Evolutionary conservation across 1,139 yeast genomes (phyloP).

Genomic region (Zygosaccharomyces sapae): DNA sequence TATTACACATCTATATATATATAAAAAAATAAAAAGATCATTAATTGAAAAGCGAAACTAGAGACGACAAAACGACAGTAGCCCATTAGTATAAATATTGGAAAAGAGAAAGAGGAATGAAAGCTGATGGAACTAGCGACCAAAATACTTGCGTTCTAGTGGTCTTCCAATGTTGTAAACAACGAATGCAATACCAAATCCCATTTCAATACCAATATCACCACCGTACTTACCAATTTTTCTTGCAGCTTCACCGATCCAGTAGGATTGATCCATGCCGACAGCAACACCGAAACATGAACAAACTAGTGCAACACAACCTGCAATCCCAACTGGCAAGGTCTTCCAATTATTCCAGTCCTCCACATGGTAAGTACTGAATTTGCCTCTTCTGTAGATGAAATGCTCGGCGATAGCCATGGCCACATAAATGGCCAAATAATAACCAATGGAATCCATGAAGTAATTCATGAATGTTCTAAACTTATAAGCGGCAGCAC

Average conservation of each 20-base stretch:
- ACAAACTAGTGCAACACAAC: slow-evolving; percentile 67
- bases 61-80: neutral
- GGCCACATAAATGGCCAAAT: slow-evolving; percentile 78
- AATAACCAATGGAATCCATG: slow-evolving; percentile 86
- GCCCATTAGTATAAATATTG: neutral
- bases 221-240: slow-evolving; percentile 67
- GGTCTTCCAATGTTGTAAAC: slow-evolving; percentile 60
- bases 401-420: slow-evolving; percentile 73
- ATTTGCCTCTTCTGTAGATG: slow-evolving; percentile 57
- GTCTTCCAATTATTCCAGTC: slow-evolving; percentile 52
- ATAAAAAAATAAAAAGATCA: slow-evolving; percentile 4
- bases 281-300: slow-evolving; percentile 81
- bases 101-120: no score
- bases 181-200: slow-evolving; percentile 61
- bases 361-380: slow-evolving; percentile 56
- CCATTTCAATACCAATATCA: slow-evolving; percentile 83
- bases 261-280: slow-evolving; percentile 87
- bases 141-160: slow-evolving; percentile 62
- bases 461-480: slow-evolving; percentile 69
- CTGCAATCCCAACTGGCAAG: slow-evolving; percentile 73
- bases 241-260: slow-evolving; percentile 62
- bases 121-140: no score
- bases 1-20: slow-evolving; percentile 1
- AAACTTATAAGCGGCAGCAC: slow-evolving; percentile 78
- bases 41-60: neutral